phyloP scores from a whole-genome alignment of 164 flowering plant species.

The Brasenia schreberi region DNA sequence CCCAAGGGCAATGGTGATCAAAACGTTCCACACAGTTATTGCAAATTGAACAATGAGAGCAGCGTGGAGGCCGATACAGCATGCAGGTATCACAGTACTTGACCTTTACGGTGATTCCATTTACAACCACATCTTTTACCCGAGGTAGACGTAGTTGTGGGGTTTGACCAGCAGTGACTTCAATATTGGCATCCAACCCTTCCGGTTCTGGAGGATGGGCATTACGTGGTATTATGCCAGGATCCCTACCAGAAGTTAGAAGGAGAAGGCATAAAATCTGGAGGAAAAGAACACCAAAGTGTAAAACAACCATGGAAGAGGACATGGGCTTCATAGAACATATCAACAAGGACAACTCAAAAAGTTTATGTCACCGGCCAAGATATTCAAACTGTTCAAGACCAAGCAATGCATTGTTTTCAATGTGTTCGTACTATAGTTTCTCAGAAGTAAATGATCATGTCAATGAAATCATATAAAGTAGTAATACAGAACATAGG shows the following conservation, averaged over 20 bases:
- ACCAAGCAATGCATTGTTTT: no score
- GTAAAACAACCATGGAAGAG: neutral
- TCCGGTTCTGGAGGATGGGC: constrained; percentile 97
- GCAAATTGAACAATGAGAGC: constrained; percentile 95
- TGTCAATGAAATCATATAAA: neutral
- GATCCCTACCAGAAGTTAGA: constrained; percentile 93
- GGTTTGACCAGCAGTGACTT: constrained; percentile 59
- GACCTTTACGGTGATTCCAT: constrained; percentile 63
- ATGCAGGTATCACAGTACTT: constrained; percentile 93
- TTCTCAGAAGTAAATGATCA: neutral
- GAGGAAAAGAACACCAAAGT: neutral
- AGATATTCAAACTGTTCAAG: neutral
- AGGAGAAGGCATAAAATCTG: constrained; percentile 79
- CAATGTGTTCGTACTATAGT: neutral
- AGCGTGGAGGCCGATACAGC: constrained; percentile 82
- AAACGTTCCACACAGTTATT: constrained; percentile 91
- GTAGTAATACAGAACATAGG: no score
- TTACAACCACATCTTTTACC: constrained; percentile 70
- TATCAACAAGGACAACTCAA: neutral
- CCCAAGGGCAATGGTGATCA: constrained; percentile 99
- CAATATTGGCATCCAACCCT: constrained; percentile 51
- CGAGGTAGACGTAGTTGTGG: constrained; percentile 81
- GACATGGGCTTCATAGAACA: neutral
- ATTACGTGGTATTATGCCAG: constrained; percentile 94
- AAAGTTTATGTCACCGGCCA: neutral